These are phyloP conservation scores for Saccharomycopsis sp. DNA, from an alignment of 805 yeast genomes.

Conservation along the genomic window DNA sequence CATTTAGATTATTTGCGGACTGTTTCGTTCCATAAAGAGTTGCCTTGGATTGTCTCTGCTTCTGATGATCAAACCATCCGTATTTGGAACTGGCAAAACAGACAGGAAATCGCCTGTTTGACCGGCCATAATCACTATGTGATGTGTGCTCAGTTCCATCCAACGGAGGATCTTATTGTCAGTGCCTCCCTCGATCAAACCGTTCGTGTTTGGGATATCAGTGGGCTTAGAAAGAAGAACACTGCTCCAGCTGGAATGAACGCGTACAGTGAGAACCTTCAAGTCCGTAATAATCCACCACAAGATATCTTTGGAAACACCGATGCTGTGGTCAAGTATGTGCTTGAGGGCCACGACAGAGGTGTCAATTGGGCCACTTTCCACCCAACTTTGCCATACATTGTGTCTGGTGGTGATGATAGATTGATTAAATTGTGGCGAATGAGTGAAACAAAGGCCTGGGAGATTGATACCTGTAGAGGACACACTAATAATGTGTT, in stretches of 20 bases:
- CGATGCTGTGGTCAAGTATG: conserved; percentile 91
- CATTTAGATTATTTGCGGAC: conserved; percentile 95
- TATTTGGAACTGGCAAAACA: conserved; percentile 99
- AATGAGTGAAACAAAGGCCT: conserved; percentile 94
- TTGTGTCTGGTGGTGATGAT: conserved; percentile 95
- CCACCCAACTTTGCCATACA: conserved; percentile 93
- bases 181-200: conserved; percentile 96
- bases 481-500: conserved; percentile 95
- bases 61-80: conserved; percentile 98
- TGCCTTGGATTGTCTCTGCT: conserved; percentile 95
- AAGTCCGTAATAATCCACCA: conserved; percentile 59
- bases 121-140: conserved; percentile 99
- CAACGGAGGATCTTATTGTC: conserved; percentile 87
- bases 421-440: conserved; percentile 94
- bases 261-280: conserved; percentile 39
- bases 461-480: conserved; percentile 98
- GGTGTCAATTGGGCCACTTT: conserved; percentile 99
- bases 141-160: conserved; percentile 97
- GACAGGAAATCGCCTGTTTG: conserved; percentile 92
- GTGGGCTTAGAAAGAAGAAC: conserved; percentile 90
- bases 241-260: conserved; percentile 63
- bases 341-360: conserved; percentile 95
- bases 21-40: conserved; percentile 87
- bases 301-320: conserved; percentile 93
- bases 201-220: conserved; percentile 98